These are phyloP conservation scores for Verruconis gallopava DNA, from an alignment of 2,329 filamentous ascomycete species.

Conservation along the genomic window DNA sequence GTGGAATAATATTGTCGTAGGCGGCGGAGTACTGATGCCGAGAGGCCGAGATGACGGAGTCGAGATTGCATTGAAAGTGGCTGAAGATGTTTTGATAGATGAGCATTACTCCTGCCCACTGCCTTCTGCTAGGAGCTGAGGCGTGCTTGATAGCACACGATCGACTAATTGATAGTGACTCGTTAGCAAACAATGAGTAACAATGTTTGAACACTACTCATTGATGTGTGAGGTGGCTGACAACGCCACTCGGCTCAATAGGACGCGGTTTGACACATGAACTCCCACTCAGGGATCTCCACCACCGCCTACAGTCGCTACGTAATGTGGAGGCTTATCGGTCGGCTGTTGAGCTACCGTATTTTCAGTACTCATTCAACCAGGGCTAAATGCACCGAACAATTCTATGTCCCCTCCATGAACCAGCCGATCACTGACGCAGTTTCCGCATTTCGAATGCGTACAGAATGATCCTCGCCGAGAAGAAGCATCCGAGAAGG, in stretches of 20 bases:
- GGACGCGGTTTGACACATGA: constrained; percentile 12
- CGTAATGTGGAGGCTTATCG: constrained; percentile 13
- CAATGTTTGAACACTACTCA: constrained; percentile 13
- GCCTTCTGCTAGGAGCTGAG: constrained; percentile 13
- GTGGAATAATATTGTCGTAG: constrained; percentile 8
- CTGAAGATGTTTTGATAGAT: constrained; percentile 13
- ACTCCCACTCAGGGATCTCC: constrained; percentile 11
- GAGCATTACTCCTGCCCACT: constrained; percentile 13
- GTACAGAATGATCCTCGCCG: constrained; percentile 12
- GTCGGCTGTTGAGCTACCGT: constrained; percentile 11
- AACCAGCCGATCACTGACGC: constrained; percentile 13
- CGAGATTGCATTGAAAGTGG: constrained; percentile 11
- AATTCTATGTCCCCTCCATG: constrained; percentile 12
- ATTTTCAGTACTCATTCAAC: constrained; percentile 12
- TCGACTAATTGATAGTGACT: constrained; percentile 13
- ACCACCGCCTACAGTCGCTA: constrained; percentile 11
- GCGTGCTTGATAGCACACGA: constrained; percentile 12
- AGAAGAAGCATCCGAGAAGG: constrained; percentile 11
- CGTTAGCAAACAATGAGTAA: constrained; percentile 14
- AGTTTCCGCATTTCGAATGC: constrained; percentile 13
- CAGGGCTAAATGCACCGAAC: constrained; percentile 10
- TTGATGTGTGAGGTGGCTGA: constrained; percentile 12
- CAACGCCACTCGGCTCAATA: constrained; percentile 12
- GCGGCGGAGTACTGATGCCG: constrained; percentile 10
- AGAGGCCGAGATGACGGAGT: constrained; percentile 10